A percentile compares a stretch with the other conserved stretches of the same genome.
phyloP scores from a whole-genome alignment of 2,329 filamentous ascomycete genomes.

The Stachybotrys chlorohalonatus region DNA sequence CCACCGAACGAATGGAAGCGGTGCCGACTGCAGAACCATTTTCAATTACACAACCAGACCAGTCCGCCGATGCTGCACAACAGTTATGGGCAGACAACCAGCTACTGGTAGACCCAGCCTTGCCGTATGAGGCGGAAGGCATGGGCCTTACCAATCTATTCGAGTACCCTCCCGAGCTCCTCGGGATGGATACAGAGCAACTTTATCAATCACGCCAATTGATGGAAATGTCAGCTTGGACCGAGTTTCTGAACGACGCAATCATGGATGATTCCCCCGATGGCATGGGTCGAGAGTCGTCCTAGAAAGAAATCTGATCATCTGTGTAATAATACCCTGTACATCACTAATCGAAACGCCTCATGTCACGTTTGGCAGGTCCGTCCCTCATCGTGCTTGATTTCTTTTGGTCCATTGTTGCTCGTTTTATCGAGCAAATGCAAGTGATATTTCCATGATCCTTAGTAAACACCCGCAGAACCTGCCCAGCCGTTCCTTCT shows the following conservation, averaged over 20 bases:
- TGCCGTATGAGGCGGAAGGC: slow-evolving; percentile 1
- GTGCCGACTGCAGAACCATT: background rate
- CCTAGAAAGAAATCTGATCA: background rate
- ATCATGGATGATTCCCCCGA: slow-evolving; percentile 21
- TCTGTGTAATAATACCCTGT: background rate
- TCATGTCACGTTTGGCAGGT: background rate
- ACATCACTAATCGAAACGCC: background rate
- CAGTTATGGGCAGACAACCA: background rate
- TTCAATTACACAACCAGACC: background rate
- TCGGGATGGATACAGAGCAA: slow-evolving; percentile 13
- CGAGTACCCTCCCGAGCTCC: slow-evolving; percentile 15
- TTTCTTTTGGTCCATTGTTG: slow-evolving; percentile 35
- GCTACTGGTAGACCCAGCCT: background rate
- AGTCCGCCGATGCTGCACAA: background rate
- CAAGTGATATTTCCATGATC: slow-evolving; percentile 51
- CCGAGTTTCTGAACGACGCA: slow-evolving; percentile 34
- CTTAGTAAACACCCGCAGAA: slow-evolving; percentile 53
- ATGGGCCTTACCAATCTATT: slow-evolving; percentile 20
- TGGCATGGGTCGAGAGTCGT: slow-evolving; percentile 11
- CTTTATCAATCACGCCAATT: background rate
- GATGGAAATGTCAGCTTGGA: slow-evolving; percentile 30
- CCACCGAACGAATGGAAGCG: slow-evolving; percentile 1
- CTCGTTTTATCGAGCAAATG: slow-evolving; percentile 44
- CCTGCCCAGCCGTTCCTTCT: slow-evolving; percentile 38
- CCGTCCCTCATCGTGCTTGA: slow-evolving; percentile 12